A percentile compares a stretch with the other conserved stretches of the same genome.
Evolutionary conservation across 2,329 filamentous ascomycete species (phyloP).

Genomic region (Didymella arachidicola): DNA sequence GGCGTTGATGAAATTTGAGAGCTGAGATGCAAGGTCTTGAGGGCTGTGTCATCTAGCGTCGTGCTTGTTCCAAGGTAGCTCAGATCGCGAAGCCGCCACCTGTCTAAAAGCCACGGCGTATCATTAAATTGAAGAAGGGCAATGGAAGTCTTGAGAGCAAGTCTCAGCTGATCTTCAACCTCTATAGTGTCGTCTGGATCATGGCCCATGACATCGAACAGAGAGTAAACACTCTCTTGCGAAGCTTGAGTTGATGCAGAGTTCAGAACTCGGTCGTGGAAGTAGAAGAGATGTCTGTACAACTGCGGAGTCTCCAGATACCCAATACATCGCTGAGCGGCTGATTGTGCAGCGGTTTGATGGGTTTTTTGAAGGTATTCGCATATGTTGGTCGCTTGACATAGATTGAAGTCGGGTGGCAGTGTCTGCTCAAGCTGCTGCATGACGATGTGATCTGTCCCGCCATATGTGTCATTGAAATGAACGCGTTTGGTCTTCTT

Average conservation of each 20-base stretch:
- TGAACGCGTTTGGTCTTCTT: conserved; percentile 27
- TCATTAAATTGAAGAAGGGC: conserved; percentile 32
- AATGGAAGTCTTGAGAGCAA: conserved; percentile 28
- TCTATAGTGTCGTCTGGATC: conserved; percentile 19
- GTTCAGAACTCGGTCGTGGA: conserved; percentile 10
- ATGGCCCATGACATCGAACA: conserved; percentile 25
- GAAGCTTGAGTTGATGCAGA: too few relatives aligned
- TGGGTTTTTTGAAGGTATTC: conserved; percentile 30
- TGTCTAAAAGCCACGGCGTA: conserved; percentile 33
- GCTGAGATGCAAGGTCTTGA: conserved; percentile 33
- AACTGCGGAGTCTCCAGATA: conserved; percentile 33
- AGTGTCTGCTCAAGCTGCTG: not conserved
- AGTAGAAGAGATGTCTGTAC: conserved; percentile 35
- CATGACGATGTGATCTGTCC: too few relatives aligned
- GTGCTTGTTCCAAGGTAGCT: conserved; percentile 24
- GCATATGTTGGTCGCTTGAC: conserved; percentile 35
- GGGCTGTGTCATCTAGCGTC: conserved; percentile 16
- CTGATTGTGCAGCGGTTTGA: conserved; percentile 1
- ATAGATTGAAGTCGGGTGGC: conserved; percentile 27
- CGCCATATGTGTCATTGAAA: conserved; percentile 9
- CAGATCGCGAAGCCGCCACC: conserved; percentile 29
- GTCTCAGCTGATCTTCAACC: conserved; percentile 26
- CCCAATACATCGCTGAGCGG: conserved; percentile 27
- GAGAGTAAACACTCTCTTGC: conserved; percentile 4
- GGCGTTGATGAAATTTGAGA: conserved; percentile 22